Conservation (phyloP, 306 rosid genomes). For the Glycine latifolia region DNA sequence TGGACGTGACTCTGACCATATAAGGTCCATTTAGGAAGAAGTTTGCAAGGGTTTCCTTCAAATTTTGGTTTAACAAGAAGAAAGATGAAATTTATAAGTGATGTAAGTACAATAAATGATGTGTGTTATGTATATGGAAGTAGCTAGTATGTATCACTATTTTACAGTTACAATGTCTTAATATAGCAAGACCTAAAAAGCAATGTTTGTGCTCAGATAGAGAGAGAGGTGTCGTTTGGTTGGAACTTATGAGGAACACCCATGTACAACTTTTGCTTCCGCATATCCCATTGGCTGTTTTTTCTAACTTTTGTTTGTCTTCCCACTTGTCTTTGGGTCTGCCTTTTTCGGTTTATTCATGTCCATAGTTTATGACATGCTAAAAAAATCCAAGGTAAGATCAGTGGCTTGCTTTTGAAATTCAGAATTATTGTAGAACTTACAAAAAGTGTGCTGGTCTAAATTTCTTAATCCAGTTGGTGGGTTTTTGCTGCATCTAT, state of each 20-base stretch:
- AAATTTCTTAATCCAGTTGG: slow-evolving; percentile 37
- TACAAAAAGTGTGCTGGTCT: slow-evolving; percentile 39
- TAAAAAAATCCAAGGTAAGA: slow-evolving; percentile 46
- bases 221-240: slow-evolving; percentile 47
- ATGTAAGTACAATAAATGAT: slow-evolving; percentile 50
- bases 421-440: slow-evolving; percentile 34
- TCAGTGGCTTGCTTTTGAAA: slow-evolving; percentile 38
- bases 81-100: slow-evolving; percentile 45
- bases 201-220: slow-evolving; percentile 35
- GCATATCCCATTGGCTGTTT: slow-evolving; percentile 43
- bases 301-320: slow-evolving; percentile 51
- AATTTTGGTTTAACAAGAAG: slow-evolving; percentile 45
- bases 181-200: slow-evolving; percentile 62
- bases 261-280: slow-evolving; percentile 47
- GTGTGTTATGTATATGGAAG: slow-evolving; percentile 53
- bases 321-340: slow-evolving; percentile 49
- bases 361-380: slow-evolving; percentile 40
- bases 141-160: slow-evolving; percentile 47
- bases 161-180: slow-evolving; percentile 83
- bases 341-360: slow-evolving; percentile 42
- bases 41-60: slow-evolving; percentile 20
- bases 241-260: slow-evolving; percentile 54
- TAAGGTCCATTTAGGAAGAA: slow-evolving; percentile 51
- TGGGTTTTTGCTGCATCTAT: slow-evolving; percentile 51
- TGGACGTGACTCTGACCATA: slow-evolving; percentile 37